Evolutionary conservation across 2,329 filamentous ascomycete genomes (phyloP), one percentile per base, ranked within the genome.

Genomic region (Fusarium lyarnte): DNA sequence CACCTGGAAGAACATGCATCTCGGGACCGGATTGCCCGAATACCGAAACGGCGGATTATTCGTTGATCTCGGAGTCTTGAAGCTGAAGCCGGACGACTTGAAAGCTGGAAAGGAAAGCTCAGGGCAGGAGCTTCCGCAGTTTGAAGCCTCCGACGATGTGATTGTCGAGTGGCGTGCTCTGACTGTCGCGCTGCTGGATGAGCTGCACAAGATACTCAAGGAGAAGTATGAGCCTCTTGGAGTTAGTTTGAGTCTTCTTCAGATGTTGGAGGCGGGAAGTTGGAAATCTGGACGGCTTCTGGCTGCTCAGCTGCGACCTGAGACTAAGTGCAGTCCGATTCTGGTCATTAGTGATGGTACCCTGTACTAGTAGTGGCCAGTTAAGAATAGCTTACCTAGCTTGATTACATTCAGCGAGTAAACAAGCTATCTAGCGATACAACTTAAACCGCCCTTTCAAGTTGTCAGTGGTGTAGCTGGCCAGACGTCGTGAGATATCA

Each of bases 321-420:
- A 93, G 76, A 95, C 93, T 17, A 94, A 92, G 82, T 92, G 93
- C 73, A 93, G 93, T 60, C 93, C 93, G 17, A 95, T 96, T 79
- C 90, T 94, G 27, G 52, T 74, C 0, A 61, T 60, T 1, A 73
- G 70, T 23, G 70, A 74, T 21, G 70, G 70, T 8, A 71, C 70
- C 9, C 49, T 71, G 0, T 73, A 71, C 21, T 73, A 71, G 47
- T n/a, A n/a, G n/a, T n/a, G n/a, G n/a, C n/a, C n/a, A n/a, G n/a
- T n/a, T n/a, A n/a, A n/a, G n/a, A n/a, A n/a, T n/a, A n/a, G n/a
- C n/a, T n/a, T n/a, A n/a, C n/a, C n/a, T n/a, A n/a, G n/a, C n/a
- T n/a, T n/a, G n/a, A n/a, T n/a, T n/a, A n/a, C n/a, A n/a, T n/a
- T n/a, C n/a, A n/a, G n/a, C n/a, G n/a, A n/a, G n/a, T n/a, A n/a